Evolutionary conservation across 192 early-diverging fungal species (phyloP), one percentile per base, ranked within the genome.

Genomic region (Coemansia sp.): DNA sequence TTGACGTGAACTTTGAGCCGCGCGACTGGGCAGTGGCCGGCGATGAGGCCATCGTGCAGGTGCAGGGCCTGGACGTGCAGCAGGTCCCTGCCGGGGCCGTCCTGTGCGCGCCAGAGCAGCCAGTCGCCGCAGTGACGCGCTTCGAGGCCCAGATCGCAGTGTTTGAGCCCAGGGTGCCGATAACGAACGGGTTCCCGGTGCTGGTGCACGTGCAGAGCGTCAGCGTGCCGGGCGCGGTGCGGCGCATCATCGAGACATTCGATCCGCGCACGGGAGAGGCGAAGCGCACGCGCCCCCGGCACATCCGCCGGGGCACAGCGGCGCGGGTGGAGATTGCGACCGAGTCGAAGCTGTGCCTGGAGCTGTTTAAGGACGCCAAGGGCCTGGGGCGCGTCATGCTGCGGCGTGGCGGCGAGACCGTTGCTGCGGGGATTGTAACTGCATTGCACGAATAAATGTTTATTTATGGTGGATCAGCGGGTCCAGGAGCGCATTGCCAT

Each of bases 1-100:
- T 97, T 54, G 87, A 91, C 42, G 73, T 87, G 6, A 84, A 82
- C 47, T 84, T 87, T 50, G 85, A 86, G 42, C 51, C 84, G 0
- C 74, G 81, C 13, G 82, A 88, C 48, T 97, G 92, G 92, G 95
- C 93, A 10, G 94, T 84, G 1, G 93, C 93, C 11, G 97, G 97
- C n/a, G 97, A 97, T 63, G 87, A 84, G 39, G 85, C 94, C 2
- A 64, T 90, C 7, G 69, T 97, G 62, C 85, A 85, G 6, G 70
- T 99, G 12, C 69, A 70, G 55, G 72, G 64, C 28, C 61, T 79
- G 5, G 65, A 78, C 49, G 62, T 75, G 20, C 69, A 60, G 47
- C 66, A 71, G 35, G 41, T 69, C 20, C 84, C 89, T n/a, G 68
- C 81, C 19, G 94, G 94, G 10, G 89, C 88, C 2, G 88, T 99